Percentiles rank a stretch among this genome's conserved stretches.
Conservation (phyloP, 257 asterid genomes). For the Ligustrum vulgare region DNA sequence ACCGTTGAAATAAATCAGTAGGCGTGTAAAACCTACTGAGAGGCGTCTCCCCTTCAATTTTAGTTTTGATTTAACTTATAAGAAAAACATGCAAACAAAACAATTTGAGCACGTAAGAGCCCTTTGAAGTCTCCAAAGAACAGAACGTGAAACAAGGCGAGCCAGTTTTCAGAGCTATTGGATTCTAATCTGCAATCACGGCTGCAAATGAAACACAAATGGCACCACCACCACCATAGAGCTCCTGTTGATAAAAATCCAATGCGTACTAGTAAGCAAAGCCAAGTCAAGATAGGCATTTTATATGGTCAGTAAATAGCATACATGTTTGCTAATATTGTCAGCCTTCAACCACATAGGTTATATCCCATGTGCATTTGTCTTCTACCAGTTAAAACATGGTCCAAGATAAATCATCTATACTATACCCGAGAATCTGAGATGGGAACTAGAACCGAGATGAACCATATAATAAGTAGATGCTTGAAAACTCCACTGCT, state of each 20-base stretch:
- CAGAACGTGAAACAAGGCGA: neutral
- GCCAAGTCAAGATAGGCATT: conserved; percentile 18
- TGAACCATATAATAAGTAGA: conserved; percentile 9
- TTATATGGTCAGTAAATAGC: conserved; percentile 11
- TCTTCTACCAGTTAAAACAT: conserved; percentile 33
- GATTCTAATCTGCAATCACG: too few relatives aligned
- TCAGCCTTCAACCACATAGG: conserved; percentile 35
- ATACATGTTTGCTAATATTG: conserved; percentile 30
- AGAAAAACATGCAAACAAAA: too few relatives aligned
- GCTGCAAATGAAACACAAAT: too few relatives aligned
- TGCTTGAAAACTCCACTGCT: conserved; percentile 33
- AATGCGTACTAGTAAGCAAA: neutral
- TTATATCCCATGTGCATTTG: conserved; percentile 37
- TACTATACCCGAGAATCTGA: conserved; percentile 28
- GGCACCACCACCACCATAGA: neutral
- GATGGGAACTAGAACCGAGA: neutral
- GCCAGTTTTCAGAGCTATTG: neutral
- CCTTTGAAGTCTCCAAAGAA: too few relatives aligned
- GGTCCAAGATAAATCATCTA: conserved; percentile 35
- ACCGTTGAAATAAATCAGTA: too few relatives aligned
- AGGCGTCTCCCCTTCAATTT: too few relatives aligned
- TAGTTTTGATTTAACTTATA: too few relatives aligned
- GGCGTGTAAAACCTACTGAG: too few relatives aligned
- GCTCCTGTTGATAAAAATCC: neutral
- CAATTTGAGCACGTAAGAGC: too few relatives aligned